Conservation (phyloP, 805 yeast genomes). For the Saccharomycopsis selenospora region DNA sequence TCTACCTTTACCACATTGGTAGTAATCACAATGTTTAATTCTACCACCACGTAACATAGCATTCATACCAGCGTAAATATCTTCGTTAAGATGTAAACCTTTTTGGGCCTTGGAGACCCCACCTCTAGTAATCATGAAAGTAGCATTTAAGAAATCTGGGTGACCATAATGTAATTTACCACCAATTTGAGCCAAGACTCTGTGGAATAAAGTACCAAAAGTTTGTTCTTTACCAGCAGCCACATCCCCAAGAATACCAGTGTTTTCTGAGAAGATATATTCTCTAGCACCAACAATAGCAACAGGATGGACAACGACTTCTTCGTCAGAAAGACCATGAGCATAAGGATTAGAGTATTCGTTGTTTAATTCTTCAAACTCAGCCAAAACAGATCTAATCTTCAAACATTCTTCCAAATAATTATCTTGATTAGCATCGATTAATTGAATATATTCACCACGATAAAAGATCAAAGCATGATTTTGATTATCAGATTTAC, state of each 20-base stretch:
- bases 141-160: constrained; percentile 88
- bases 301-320: constrained; percentile 44
- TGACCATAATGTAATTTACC: constrained; percentile 95
- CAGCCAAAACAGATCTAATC: constrained; percentile 79
- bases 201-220: constrained; percentile 89
- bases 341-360: constrained; percentile 47
- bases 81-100: constrained; percentile 89
- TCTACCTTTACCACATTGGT: constrained; percentile 95
- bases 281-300: constrained; percentile 96
- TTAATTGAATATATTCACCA: constrained; percentile 91
- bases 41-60: constrained; percentile 87
- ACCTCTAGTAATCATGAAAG: constrained; percentile 91
- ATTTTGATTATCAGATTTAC: constrained; percentile 93
- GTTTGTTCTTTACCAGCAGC: constrained; percentile 98
- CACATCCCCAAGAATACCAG: constrained; percentile 89
- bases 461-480: constrained; percentile 79
- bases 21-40: constrained; percentile 91
- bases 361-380: constrained; percentile 73
- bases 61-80: constrained; percentile 92
- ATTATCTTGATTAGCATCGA: constrained; percentile 96
- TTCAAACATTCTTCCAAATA: constrained; percentile 91
- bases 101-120: constrained; percentile 94
- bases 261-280: constrained; percentile 86
- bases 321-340: constrained; percentile 46
- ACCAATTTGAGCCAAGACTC: constrained; percentile 89